A percentile compares a stretch with the other conserved stretches of the same genome.
These are phyloP conservation scores for Nicotiana otophora DNA, from an alignment of 257 asterid species.

Conservation along the genomic window DNA sequence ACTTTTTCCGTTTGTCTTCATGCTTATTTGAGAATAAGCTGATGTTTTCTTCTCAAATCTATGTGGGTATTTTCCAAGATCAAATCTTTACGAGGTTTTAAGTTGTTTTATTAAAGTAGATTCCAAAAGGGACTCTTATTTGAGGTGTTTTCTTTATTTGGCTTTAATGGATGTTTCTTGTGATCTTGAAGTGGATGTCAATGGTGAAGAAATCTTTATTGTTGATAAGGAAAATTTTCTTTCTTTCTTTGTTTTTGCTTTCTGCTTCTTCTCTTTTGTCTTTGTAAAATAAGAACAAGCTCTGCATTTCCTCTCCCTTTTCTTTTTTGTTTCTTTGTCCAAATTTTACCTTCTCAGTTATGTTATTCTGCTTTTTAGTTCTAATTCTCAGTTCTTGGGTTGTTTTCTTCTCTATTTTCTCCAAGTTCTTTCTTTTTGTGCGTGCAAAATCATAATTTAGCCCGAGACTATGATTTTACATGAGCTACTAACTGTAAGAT, in stretches of 20 bases:
- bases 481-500: no score
- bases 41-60: constrained; percentile 19
- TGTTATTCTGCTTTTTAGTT: background rate
- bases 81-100: constrained; percentile 4
- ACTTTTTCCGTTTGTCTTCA: constrained; percentile 53
- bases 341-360: constrained; percentile 1
- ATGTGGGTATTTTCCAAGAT: constrained; percentile 16
- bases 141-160: constrained; percentile 35
- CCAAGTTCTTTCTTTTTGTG: background rate
- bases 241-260: no score
- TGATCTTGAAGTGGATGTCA: no score
- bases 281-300: no score
- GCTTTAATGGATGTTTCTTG: constrained; percentile 41
- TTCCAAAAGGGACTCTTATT: constrained; percentile 34
- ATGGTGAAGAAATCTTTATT: no score
- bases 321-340: constrained; percentile 17
- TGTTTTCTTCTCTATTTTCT: background rate
- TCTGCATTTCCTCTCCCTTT: no score
- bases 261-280: no score
- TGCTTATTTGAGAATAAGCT: constrained; percentile 39
- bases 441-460: no score
- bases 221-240: no score
- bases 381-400: constrained; percentile 1
- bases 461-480: no score
- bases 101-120: constrained; percentile 4